Base-by-base conservation (phyloP, 2,329 filamentous ascomycete species). In the Dichotomopilus funicola region DNA sequence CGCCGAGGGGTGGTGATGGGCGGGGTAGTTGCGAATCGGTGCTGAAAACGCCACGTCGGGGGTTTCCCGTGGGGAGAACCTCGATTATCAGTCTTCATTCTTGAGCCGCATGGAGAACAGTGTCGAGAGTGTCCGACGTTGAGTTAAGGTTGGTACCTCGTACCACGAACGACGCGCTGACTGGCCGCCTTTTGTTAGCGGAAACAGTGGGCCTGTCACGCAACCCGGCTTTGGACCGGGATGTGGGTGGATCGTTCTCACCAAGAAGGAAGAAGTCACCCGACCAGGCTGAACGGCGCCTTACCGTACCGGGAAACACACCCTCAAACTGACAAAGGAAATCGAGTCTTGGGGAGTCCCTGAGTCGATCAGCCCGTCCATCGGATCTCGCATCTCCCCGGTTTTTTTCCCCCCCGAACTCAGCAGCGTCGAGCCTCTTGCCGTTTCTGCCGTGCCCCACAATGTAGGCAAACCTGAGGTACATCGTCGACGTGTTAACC, bases 131-230 rank as follows among this genome's bases (percentile, higher is more conserved):
- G 9, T 7, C 27, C 2, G 43, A 59, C 48, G 57, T 59, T 40
- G 40, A 54, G 51, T 48, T 56, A 59, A 59, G 40, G 53, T 59
- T 59, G 27, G 51, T 36, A 48, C 35, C n/a, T 31, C 31, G 45
- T 46, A 53, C 31, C 54, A 49, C 40, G 42, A 52, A 35, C 40
- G 45, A 46, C 13, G 34, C 40, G 53, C 37, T 37, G 37, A 33
- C 7, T 45, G 49, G 3, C 52, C 45, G 12, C 10, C 38, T 42
- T 12, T 37, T 48, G 50, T 51, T 50, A 53, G 40, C 45, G 50
- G 35, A 44, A 49, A 44, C 44, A 31, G 33, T 6, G 43, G 42
- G n/a, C 47, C 40, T 43, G 19, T 37, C 40, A 12, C 33, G 12
- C 6, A 33, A 27, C 12, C 1, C 37, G 12, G 12, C 11, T 47